Conservation (phyloP, 106 monocot genomes). For the Iris macrosiphon region DNA sequence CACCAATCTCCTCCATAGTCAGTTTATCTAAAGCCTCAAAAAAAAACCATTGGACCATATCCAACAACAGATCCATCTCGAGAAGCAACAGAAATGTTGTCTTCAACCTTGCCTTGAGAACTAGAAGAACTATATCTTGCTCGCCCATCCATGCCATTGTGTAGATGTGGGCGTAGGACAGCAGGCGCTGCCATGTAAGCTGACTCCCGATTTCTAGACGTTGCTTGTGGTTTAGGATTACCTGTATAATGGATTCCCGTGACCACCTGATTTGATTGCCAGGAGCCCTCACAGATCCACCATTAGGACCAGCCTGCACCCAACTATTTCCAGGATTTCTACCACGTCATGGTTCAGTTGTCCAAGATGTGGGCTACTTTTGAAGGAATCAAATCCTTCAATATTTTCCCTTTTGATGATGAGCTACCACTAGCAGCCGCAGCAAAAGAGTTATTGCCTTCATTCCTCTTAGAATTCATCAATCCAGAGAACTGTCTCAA, state of each 20-base stretch:
- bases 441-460: slow-evolving; percentile 12
- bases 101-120: slow-evolving; percentile 29
- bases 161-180: slow-evolving; percentile 53
- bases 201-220: slow-evolving; percentile 21
- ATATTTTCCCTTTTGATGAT: slow-evolving; percentile 11
- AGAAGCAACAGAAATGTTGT: slow-evolving; percentile 46
- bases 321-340: slow-evolving; percentile 26
- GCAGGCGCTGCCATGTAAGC: slow-evolving; percentile 31
- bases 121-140: slow-evolving; percentile 12
- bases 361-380: slow-evolving; percentile 8
- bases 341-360: slow-evolving; percentile 15
- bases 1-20: slow-evolving; percentile 54
- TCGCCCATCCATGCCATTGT: slow-evolving; percentile 13
- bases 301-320: slow-evolving; percentile 10
- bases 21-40: slow-evolving; percentile 61
- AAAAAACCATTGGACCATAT: slow-evolving; percentile 67
- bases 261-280: not conserved
- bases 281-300: slow-evolving; percentile 9
- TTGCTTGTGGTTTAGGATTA: slow-evolving; percentile 25
- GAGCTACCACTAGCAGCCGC: slow-evolving; percentile 4
- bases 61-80: slow-evolving; percentile 91
- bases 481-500: too few species aligned
- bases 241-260: slow-evolving; percentile 13
- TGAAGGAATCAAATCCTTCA: slow-evolving; percentile 13
- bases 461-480: slow-evolving; percentile 35